Conservation (phyloP, 345 rosid genomes). For the Orychophragmus violaceus region DNA sequence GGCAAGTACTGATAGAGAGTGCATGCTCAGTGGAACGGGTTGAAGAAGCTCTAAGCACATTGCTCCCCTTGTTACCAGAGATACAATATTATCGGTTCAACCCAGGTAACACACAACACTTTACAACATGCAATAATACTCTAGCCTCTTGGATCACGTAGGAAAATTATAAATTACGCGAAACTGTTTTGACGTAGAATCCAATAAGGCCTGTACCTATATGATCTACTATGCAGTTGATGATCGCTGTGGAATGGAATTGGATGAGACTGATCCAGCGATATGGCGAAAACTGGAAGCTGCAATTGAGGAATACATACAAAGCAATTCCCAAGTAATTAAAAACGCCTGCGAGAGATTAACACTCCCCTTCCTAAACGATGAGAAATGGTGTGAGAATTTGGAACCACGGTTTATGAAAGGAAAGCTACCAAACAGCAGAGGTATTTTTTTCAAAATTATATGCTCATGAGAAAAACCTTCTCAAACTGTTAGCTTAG, state of each 20-base stretch:
- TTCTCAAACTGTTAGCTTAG: slow-evolving; percentile 6
- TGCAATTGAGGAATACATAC: slow-evolving; percentile 72
- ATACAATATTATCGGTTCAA: slow-evolving; percentile 88
- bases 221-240: slow-evolving; percentile 51
- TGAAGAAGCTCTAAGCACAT: slow-evolving; percentile 91
- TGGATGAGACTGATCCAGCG: slow-evolving; percentile 98
- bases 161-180: not conserved
- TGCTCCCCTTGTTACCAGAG: slow-evolving; percentile 93
- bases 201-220: slow-evolving; percentile 7
- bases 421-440: slow-evolving; percentile 28
- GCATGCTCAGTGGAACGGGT: slow-evolving; percentile 98
- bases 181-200: not conserved
- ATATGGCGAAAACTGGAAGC: slow-evolving; percentile 89
- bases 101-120: slow-evolving; percentile 52
- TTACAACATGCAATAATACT: slow-evolving; percentile 7
- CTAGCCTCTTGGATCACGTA: not conserved
- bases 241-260: slow-evolving; percentile 96
- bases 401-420: slow-evolving; percentile 38
- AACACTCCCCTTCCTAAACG: slow-evolving; percentile 67
- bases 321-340: slow-evolving; percentile 58
- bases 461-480: slow-evolving; percentile 16
- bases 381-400: slow-evolving; percentile 62
- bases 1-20: slow-evolving; percentile 97
- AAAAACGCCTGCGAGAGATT: slow-evolving; percentile 71
- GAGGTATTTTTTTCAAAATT: slow-evolving; percentile 19